Evolutionary conservation across 306 rosid genomes (phyloP).

Genomic region (Mucuna pruriens): DNA sequence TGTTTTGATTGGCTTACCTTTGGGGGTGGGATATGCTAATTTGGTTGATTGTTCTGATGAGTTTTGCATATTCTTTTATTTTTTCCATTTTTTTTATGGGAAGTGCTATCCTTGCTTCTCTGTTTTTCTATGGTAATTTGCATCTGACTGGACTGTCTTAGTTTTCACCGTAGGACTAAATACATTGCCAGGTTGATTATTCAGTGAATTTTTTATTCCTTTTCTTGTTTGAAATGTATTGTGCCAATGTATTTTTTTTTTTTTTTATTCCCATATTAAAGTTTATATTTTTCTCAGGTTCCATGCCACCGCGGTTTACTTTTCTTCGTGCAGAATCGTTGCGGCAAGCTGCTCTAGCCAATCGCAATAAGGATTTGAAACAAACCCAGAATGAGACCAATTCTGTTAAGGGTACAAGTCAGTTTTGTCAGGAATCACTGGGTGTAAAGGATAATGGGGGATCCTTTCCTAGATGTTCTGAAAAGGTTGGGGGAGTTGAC

Average conservation of each 20-base stretch:
- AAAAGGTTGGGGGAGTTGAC: conserved; percentile 43
- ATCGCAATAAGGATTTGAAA: conserved; percentile 41
- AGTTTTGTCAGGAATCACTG: conserved; percentile 37
- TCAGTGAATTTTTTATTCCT: background rate
- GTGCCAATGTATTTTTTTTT: background rate
- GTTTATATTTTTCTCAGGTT: conserved; percentile 53
- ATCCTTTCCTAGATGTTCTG: conserved; percentile 34
- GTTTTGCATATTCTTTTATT: background rate
- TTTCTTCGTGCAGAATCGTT: conserved; percentile 54
- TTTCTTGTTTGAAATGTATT: background rate
- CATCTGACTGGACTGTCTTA: background rate
- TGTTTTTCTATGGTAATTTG: conserved; percentile 11
- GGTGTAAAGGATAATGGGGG: conserved; percentile 34
- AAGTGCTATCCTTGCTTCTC: background rate
- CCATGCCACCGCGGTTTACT: conserved; percentile 52
- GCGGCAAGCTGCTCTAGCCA: conserved; percentile 69
- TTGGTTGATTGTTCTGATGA: background rate
- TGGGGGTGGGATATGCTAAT: background rate
- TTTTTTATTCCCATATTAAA: background rate
- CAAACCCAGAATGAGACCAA: conserved; percentile 34
- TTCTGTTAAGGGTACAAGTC: conserved; percentile 38
- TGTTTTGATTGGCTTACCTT: conserved; percentile 20
- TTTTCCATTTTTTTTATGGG: conserved; percentile 6
- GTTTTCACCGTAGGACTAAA: background rate
- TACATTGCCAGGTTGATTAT: background rate